Evolutionary conservation across 2,329 filamentous ascomycete genomes (phyloP).

Genomic region (Coniochaeta sp.): DNA sequence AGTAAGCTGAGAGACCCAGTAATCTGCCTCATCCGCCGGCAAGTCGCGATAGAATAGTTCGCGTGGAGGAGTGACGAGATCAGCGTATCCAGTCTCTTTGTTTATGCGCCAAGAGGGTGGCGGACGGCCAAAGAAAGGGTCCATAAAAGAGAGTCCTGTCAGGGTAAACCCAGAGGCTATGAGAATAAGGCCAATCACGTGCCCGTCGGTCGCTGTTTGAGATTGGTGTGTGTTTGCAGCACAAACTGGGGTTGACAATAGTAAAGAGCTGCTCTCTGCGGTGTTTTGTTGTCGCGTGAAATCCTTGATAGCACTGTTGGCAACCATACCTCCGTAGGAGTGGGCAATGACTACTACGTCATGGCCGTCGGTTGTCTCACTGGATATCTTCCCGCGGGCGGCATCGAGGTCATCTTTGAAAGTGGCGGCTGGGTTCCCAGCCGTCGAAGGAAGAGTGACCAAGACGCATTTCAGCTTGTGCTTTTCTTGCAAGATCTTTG

Average conservation of each 20-base stretch:
- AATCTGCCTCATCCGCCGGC: slow-evolving; percentile 30
- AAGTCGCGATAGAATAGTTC: slow-evolving; percentile 45
- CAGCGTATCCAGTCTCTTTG: slow-evolving; percentile 30
- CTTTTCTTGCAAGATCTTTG: slow-evolving; percentile 20
- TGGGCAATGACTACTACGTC: slow-evolving; percentile 40
- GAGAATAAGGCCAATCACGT: slow-evolving; percentile 34
- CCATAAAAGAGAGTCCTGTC: slow-evolving; percentile 31
- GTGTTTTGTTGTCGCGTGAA: slow-evolving; percentile 19
- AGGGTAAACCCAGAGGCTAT: slow-evolving; percentile 36
- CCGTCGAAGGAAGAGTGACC: slow-evolving; percentile 31
- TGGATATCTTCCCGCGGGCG: slow-evolving; percentile 24
- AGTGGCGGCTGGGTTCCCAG: slow-evolving; percentile 22
- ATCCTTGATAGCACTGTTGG: slow-evolving; percentile 35
- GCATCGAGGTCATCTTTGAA: slow-evolving; percentile 34
- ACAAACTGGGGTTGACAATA: neutral
- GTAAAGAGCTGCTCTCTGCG: slow-evolving; percentile 1
- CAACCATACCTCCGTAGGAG: slow-evolving; percentile 41
- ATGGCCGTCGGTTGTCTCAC: slow-evolving; percentile 25
- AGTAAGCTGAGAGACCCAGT: slow-evolving; percentile 32
- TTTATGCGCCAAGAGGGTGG: slow-evolving; percentile 34
- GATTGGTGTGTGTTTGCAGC: neutral
- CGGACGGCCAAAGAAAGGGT: slow-evolving; percentile 29
- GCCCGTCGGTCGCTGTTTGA: slow-evolving; percentile 16
- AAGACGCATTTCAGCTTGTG: slow-evolving; percentile 24
- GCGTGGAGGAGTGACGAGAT: slow-evolving; percentile 26